Evolutionary conservation across 192 early-diverging fungal genomes (phyloP).

Genomic region (Backusella mclennaniae): DNA sequence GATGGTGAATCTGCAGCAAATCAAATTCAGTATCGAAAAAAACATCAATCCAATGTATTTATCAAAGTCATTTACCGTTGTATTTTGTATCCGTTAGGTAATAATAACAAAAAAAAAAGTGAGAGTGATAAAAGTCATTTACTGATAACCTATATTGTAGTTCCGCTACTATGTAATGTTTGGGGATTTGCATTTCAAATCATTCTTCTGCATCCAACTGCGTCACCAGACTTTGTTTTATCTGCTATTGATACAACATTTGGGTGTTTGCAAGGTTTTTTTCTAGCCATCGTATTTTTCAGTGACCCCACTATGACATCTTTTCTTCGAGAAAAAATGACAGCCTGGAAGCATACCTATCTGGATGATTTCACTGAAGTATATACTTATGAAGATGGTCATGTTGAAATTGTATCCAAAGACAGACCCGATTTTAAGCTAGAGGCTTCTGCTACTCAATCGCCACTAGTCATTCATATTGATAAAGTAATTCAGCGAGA

Average conservation of each 20-base stretch:
- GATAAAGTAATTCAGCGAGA: neutral
- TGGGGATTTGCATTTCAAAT: conserved; percentile 4
- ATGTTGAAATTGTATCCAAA: neutral
- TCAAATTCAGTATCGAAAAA: neutral
- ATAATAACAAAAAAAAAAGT: neutral
- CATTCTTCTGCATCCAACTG: neutral
- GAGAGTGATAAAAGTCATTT: neutral
- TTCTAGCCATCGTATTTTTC: neutral
- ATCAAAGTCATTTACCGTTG: neutral
- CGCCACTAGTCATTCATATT: neutral
- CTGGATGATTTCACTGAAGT: neutral
- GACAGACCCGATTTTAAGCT: neutral
- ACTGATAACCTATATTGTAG: neutral
- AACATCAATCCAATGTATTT: neutral
- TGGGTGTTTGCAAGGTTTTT: neutral
- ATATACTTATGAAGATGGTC: neutral
- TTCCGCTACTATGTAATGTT: neutral
- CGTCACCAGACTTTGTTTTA: neutral
- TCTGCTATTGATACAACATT: neutral
- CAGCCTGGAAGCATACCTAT: neutral
- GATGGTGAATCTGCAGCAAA: neutral
- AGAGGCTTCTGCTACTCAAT: neutral
- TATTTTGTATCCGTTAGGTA: neutral
- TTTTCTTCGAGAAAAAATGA: neutral
- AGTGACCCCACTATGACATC: neutral